Conservation (phyloP, 768 basidiomycete species). For the Sistotremastrum niveocremeum region DNA sequence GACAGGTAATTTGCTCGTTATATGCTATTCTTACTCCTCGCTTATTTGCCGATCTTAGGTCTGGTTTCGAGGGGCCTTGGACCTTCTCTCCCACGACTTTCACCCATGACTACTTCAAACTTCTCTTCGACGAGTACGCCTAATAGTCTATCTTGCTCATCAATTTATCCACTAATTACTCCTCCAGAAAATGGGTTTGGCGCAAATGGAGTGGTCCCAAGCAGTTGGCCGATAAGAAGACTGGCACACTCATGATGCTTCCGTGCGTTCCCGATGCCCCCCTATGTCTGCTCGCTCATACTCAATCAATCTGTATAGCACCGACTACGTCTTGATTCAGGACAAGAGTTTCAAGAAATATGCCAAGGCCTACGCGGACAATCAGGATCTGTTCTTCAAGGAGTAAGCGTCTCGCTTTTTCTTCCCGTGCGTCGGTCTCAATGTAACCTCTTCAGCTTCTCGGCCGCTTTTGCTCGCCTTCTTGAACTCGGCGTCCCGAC, state of each 20-base stretch:
- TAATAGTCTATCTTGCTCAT: neutral
- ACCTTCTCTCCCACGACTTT: slow-evolving; percentile 86
- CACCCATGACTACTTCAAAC: slow-evolving; percentile 76
- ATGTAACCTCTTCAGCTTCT: slow-evolving; percentile 44
- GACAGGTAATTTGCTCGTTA: slow-evolving; percentile 36
- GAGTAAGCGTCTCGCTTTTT: slow-evolving; percentile 44
- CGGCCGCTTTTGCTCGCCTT: slow-evolving; percentile 59
- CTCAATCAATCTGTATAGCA: slow-evolving; percentile 26
- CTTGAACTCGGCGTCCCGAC: slow-evolving; percentile 90
- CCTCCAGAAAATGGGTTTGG: slow-evolving; percentile 62
- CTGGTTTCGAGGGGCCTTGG: slow-evolving; percentile 86
- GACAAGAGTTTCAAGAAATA: slow-evolving; percentile 90
- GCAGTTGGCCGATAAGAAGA: slow-evolving; percentile 88
- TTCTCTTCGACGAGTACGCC: slow-evolving; percentile 68
- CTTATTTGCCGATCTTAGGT: slow-evolving; percentile 21
- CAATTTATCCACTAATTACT: neutral
- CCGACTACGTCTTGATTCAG: slow-evolving; percentile 77
- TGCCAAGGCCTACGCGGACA: slow-evolving; percentile 76
- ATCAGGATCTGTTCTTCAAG: slow-evolving; percentile 80
- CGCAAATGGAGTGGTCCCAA: slow-evolving; percentile 90
- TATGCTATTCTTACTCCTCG: neutral
- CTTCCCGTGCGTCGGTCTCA: neutral
- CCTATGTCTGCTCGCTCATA: neutral
- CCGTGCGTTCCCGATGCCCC: slow-evolving; percentile 40
- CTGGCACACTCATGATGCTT: slow-evolving; percentile 86